Base-by-base conservation (phyloP, 108 stramenopile species). In the Nannochloropsis gaditana region DNA sequence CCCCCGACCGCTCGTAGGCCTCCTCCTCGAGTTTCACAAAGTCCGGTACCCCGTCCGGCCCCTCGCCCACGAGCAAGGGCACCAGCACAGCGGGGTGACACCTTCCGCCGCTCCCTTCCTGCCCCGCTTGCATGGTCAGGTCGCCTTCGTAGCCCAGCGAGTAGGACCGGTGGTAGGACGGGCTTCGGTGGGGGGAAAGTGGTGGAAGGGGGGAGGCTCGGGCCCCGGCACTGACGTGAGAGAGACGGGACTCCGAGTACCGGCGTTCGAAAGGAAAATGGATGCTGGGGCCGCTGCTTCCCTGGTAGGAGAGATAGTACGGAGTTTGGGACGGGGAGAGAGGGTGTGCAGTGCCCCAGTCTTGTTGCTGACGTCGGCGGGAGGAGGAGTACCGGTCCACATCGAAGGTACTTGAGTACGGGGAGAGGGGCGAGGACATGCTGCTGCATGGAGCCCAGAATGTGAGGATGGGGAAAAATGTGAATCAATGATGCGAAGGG, bases 21-120 rank as follows among this genome's bases (percentile, higher is more conserved):
- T 45, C n/a, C 85, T 45, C 41, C 86, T 79, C 11, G 79, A 81
- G 42, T 73, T 83, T 41, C 73, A 80, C 44, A 43, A 43, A 43
- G 43, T 79, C n/a, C 59, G 83, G 44, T 8, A 59, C 11, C 41
- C 83, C 44, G 44, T 47, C 21, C 82, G 73, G 31, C 86, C 86
- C 43, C 42, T 73, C 86, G 43, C 59, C 59, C 19, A 15, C n/a
- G 19, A 73, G n/a, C 5, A 73, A n/a, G 19, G 59, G 59, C 59
- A 73, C 59, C 59, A n/a, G 19, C 8, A 73, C 59, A n/a, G n/a
- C 59, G n/a, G 59, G 59, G n/a, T 6, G 6, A 8, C n/a, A 73
- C 8, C 19, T 73, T n/a, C 59, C 59, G 0, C 59, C 59, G 15
- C 59, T n/a, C n/a, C 59, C 59, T n/a, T n/a, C 59, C n/a, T n/a